phyloP scores from a whole-genome alignment of 2,329 filamentous ascomycete genomes.

The Geosmithia morbida region DNA sequence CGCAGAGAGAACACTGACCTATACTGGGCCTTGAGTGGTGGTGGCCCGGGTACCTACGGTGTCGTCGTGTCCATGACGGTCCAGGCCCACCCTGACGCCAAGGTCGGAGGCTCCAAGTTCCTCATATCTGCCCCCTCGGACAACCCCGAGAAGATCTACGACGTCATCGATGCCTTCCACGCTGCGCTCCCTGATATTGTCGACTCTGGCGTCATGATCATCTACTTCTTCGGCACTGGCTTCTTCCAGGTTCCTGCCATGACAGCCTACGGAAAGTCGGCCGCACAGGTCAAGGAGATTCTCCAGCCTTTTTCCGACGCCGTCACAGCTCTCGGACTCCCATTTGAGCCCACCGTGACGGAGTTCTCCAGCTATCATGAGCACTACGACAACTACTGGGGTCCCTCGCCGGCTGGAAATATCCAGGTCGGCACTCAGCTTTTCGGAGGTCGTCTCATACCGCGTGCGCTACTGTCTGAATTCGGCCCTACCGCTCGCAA shows the following conservation, averaged over 20 bases:
- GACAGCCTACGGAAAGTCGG: slow-evolving; percentile 27
- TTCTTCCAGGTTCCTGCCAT: slow-evolving; percentile 27
- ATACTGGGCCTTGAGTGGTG: slow-evolving; percentile 23
- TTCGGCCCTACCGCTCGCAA: slow-evolving; percentile 4
- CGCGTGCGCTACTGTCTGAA: slow-evolving; percentile 3
- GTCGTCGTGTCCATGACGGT: slow-evolving; percentile 22
- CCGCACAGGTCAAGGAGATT: slow-evolving; percentile 19
- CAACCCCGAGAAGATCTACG: slow-evolving; percentile 1
- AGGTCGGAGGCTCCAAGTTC: slow-evolving; percentile 3
- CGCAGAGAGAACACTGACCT: slow-evolving; percentile 17
- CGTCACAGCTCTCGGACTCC: slow-evolving; percentile 6
- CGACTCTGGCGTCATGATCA: slow-evolving; percentile 30
- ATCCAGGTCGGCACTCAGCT: slow-evolving; percentile 10
- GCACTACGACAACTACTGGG: slow-evolving; percentile 9
- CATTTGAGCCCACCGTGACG: slow-evolving; percentile 12
- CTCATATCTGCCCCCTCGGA: not conserved
- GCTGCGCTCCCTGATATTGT: slow-evolving; percentile 19
- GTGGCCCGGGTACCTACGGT: slow-evolving; percentile 18
- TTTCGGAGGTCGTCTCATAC: slow-evolving; percentile 10
- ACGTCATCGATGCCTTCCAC: slow-evolving; percentile 9
- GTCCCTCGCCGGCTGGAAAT: slow-evolving; percentile 9
- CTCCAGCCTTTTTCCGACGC: slow-evolving; percentile 22
- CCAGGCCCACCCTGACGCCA: slow-evolving; percentile 20
- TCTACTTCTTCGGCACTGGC: slow-evolving; percentile 26
- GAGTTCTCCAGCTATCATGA: slow-evolving; percentile 15